Evolutionary conservation across 139 green algal species (phyloP).

Genomic region (Ulvella scutata): DNA sequence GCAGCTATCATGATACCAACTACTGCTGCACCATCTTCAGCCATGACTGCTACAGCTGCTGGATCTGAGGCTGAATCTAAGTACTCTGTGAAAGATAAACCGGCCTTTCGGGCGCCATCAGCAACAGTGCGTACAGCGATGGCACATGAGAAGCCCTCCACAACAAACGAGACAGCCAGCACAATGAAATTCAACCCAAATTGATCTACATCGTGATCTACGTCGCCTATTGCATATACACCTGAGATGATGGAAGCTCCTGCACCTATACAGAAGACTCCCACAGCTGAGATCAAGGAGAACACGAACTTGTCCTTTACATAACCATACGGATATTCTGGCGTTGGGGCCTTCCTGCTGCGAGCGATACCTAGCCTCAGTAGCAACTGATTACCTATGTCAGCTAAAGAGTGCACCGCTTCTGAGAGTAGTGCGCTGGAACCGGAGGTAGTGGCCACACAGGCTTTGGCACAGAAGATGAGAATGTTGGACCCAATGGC

Average conservation of each 20-base stretch:
- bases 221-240: neutral
- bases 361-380: neutral
- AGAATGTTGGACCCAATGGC: slow-evolving; percentile 38
- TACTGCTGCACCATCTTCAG: slow-evolving; percentile 77
- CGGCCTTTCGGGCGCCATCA: slow-evolving; percentile 20
- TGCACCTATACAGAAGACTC: slow-evolving; percentile 83
- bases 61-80: slow-evolving; percentile 58
- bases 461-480: slow-evolving; percentile 44
- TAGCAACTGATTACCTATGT: slow-evolving; percentile 72
- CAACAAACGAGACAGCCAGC: slow-evolving; percentile 41
- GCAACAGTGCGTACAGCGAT: slow-evolving; percentile 49
- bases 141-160: slow-evolving; percentile 64
- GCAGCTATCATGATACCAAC: slow-evolving; percentile 50
- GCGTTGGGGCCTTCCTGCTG: slow-evolving; percentile 30
- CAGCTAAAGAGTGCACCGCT: slow-evolving; percentile 67
- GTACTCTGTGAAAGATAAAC: slow-evolving; percentile 32
- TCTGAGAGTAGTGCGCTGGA: slow-evolving; percentile 74
- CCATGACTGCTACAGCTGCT: slow-evolving; percentile 71
- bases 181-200: slow-evolving; percentile 24
- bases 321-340: slow-evolving; percentile 78
- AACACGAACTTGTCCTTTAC: slow-evolving; percentile 82
- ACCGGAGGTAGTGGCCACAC: slow-evolving; percentile 29
- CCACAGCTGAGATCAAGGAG: slow-evolving; percentile 74
- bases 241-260: slow-evolving; percentile 4
- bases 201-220: neutral